phyloP scores from a whole-genome alignment of 495 filamentous ascomycete genomes.

The Podospora anserina region DNA sequence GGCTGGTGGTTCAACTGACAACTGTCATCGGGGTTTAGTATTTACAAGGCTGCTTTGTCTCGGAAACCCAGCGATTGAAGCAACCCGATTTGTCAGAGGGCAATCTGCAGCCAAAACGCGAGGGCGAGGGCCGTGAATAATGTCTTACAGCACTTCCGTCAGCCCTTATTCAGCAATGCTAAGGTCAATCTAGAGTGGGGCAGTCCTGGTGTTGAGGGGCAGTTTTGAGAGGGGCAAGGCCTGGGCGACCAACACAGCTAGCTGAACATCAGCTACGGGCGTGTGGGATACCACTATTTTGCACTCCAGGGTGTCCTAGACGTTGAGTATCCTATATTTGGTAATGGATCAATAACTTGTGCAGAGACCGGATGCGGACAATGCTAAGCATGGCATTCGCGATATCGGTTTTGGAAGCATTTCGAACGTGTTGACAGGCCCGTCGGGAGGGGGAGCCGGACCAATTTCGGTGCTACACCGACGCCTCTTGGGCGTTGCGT shows the following conservation, averaged over 20 bases:
- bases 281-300: background rate
- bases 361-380: background rate
- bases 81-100: background rate
- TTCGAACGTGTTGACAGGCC: background rate
- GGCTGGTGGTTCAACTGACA: background rate
- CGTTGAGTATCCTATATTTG: background rate
- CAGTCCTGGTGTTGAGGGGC: background rate
- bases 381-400: background rate
- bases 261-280: no score
- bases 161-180: constrained; percentile 30
- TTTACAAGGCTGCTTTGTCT: background rate
- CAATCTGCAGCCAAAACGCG: constrained; percentile 6
- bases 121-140: constrained; percentile 3
- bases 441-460: background rate
- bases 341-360: background rate
- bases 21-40: no score
- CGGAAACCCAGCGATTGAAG: background rate
- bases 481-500: background rate
- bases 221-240: background rate
- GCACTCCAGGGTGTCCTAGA: background rate
- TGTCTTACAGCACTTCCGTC: constrained; percentile 16
- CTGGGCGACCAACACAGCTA: background rate
- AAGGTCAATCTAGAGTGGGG: background rate
- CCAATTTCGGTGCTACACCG: background rate
- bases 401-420: background rate